A percentile compares a stretch with the other conserved stretches of the same genome.
These are phyloP conservation scores for Cytospora mali DNA, from an alignment of 2,329 filamentous ascomycete species.

Conservation along the genomic window DNA sequence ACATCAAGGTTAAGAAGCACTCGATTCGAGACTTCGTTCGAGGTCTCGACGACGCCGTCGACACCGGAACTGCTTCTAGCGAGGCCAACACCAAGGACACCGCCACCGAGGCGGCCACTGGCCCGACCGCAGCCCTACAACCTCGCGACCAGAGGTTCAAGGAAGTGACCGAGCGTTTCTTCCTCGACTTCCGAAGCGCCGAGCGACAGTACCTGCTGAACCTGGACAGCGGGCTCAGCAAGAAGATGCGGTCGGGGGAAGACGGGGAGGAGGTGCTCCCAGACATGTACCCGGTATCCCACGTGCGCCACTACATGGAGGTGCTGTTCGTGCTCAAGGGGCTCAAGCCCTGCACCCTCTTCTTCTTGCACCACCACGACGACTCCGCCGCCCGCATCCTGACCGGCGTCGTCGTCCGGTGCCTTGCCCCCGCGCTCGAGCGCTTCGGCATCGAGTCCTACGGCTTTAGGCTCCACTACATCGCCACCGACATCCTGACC, in stretches of 20 bases:
- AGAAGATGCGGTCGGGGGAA: not conserved
- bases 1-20: not conserved
- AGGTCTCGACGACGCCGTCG: not conserved
- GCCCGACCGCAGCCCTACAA: not conserved
- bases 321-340: not conserved
- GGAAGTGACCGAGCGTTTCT: not conserved
- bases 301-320: slow-evolving; percentile 1
- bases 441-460: slow-evolving; percentile 4
- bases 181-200: not conserved
- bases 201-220: slow-evolving; percentile 5
- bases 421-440: slow-evolving; percentile 1
- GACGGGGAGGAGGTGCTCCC: not conserved
- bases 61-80: not conserved
- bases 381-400: not conserved
- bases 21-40: not conserved
- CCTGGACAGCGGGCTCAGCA: not conserved
- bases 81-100: not conserved
- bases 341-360: not conserved
- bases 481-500: not conserved
- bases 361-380: not conserved
- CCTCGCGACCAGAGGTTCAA: not conserved
- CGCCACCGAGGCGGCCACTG: not conserved
- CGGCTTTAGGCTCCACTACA: slow-evolving; percentile 5
- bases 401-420: slow-evolving; percentile 1
- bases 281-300: not conserved